Evolutionary conservation across 257 asterid genomes (phyloP).

Genomic region (Scutellaria galericulata): DNA sequence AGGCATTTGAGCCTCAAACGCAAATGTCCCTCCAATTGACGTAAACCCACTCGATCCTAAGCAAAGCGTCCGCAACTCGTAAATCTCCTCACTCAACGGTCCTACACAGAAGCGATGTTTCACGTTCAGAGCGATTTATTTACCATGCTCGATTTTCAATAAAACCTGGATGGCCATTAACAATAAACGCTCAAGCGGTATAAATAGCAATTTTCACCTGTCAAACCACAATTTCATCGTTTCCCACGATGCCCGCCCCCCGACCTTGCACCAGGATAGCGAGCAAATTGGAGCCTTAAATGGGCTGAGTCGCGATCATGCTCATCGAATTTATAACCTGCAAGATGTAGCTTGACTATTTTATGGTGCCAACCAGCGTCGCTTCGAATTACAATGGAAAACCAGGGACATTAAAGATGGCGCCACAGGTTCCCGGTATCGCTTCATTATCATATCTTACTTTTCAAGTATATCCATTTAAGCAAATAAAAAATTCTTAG

Average conservation of each 20-base stretch:
- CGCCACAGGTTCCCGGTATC: neutral
- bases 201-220: conserved; percentile 66
- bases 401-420: conserved; percentile 15
- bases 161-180: conserved; percentile 41
- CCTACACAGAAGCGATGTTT: conserved; percentile 67
- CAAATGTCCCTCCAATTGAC: conserved; percentile 29
- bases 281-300: conserved; percentile 68
- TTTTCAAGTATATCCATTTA: conserved; percentile 6
- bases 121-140: conserved; percentile 49
- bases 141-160: conserved; percentile 31
- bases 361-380: conserved; percentile 42
- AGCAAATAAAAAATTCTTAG: neutral
- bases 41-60: conserved; percentile 43
- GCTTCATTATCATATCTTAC: conserved; percentile 24
- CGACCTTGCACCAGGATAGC: conserved; percentile 68
- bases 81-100: conserved; percentile 39
- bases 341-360: conserved; percentile 58
- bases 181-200: conserved; percentile 44
- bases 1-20: conserved; percentile 31
- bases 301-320: conserved; percentile 58
- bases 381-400: conserved; percentile 31
- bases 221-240: conserved; percentile 47
- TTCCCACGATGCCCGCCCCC: conserved; percentile 60
- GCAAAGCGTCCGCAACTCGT: conserved; percentile 38
- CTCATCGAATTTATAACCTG: conserved; percentile 72